Evolutionary conservation across 2,329 filamentous ascomycete species (phyloP), one percentile per base, ranked within the genome.

Genomic region (Diaporthe longicolla): DNA sequence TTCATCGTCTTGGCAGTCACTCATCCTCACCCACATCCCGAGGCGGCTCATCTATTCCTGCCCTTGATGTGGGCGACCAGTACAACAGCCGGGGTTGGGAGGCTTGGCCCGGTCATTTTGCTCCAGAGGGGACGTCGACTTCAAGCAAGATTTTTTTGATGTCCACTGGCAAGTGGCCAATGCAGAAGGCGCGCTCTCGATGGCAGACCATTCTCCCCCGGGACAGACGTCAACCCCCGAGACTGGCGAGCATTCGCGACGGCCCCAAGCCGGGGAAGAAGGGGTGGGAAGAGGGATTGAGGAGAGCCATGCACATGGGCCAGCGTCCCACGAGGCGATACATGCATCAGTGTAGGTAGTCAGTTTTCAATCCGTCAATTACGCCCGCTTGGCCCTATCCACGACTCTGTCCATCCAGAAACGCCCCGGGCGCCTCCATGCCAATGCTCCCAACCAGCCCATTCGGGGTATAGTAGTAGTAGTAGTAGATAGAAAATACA

Each of bases 311-410:
- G 35, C 63, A 29, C 21, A 50, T 9, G 5, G 15, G 29, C 17
- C 21, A 68, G 1, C 15, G 48, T 52, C n/a, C n/a, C 48, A 54
- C 15, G n/a, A 35, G 63, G 63, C 10, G 11, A 29, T 26, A 4
- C 9, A 54, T 54, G 32, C 45, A 52, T 26, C 15, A 17, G 32
- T 21, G 8, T 17, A 37, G 29, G 29, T 32, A 7, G 29, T 29
- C 29, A 29, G 45, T 26, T 68, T 13, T 40, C n/a, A 54, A 54
- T 48, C 48, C 63, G 21, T 68, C 32, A n/a, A 68, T 68, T 68
- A 68, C 32, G 63, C 63, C 63, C 45, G n/a, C 32, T 52, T 54
- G 48, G 63, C 63, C 48, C 48, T 68, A 40, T 54, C 48, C 63
- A 54, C 63, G 29, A 19, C 48, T 32, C 48, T 40, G n/a, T 21